These are phyloP conservation scores for Vigna radiata DNA, from an alignment of 306 rosid species.

Conservation along the genomic window DNA sequence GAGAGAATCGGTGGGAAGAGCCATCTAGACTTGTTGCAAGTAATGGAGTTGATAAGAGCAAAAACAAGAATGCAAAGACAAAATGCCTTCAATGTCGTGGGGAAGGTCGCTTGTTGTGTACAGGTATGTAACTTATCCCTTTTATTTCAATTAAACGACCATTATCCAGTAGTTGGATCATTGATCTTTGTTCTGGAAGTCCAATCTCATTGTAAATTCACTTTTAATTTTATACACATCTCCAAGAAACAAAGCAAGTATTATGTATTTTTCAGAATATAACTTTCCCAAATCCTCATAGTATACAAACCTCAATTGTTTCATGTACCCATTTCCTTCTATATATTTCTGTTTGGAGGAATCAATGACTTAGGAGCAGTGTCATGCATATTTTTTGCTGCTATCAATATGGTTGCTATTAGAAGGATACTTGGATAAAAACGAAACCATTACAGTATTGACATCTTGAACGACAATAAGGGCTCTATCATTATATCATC, in stretches of 20 bases:
- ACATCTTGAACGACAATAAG: constrained; percentile 1
- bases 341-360: constrained; percentile 11
- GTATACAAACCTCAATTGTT: background rate
- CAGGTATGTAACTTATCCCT: constrained; percentile 59
- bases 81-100: constrained; percentile 87
- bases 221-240: constrained; percentile 20
- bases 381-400: background rate
- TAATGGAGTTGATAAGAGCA: constrained; percentile 47
- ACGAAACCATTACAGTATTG: constrained; percentile 4
- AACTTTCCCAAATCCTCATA: background rate
- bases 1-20: constrained; percentile 98
- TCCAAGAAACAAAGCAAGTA: background rate
- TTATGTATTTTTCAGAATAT: constrained; percentile 19
- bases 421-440: background rate
- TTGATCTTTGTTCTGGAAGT: constrained; percentile 19
- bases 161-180: background rate
- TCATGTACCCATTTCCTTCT: background rate
- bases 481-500: background rate
- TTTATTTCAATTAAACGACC: background rate
- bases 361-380: background rate
- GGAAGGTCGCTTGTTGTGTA: constrained; percentile 81
- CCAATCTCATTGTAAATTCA: background rate
- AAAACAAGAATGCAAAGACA: constrained; percentile 48
- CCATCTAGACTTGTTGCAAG: constrained; percentile 69
- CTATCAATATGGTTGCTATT: background rate